Evolutionary conservation across 495 filamentous ascomycete species (phyloP).

Genomic region (Sporormia fimetaria): DNA sequence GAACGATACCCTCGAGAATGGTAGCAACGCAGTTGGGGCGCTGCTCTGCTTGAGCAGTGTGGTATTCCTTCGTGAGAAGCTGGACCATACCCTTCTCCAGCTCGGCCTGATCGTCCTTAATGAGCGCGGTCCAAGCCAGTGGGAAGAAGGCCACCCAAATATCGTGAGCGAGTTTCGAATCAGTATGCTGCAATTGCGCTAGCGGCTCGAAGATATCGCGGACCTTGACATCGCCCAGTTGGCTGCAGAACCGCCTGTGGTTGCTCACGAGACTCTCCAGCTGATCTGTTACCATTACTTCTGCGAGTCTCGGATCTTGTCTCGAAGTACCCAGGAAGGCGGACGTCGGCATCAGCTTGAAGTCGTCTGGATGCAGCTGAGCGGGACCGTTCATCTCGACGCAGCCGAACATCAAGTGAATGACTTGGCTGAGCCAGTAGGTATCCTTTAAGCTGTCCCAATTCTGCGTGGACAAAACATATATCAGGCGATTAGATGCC

Average conservation of each 20-base stretch:
- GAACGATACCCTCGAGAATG: constrained; percentile 71
- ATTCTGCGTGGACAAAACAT: constrained; percentile 85
- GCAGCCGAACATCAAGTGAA: constrained; percentile 79
- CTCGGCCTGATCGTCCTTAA: constrained; percentile 80
- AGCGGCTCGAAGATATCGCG: constrained; percentile 84
- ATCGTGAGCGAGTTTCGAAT: constrained; percentile 63
- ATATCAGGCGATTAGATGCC: constrained; percentile 72
- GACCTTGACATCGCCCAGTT: constrained; percentile 71
- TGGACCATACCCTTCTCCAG: constrained; percentile 78
- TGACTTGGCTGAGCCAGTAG: constrained; percentile 92
- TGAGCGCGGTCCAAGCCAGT: constrained; percentile 79
- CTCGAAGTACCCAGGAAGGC: constrained; percentile 56
- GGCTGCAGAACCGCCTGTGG: constrained; percentile 69
- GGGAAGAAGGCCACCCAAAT: constrained; percentile 89
- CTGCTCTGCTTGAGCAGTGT: constrained; percentile 84
- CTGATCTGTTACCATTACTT: constrained; percentile 66
- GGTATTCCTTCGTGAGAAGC: constrained; percentile 87
- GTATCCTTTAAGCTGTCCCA: constrained; percentile 92
- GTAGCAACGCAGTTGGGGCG: constrained; percentile 90
- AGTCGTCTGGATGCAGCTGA: constrained; percentile 71
- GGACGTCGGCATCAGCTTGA: constrained; percentile 59
- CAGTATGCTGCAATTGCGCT: constrained; percentile 87
- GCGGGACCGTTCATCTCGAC: constrained; percentile 70
- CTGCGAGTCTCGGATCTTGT: constrained; percentile 59
- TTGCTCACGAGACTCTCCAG: constrained; percentile 67